These are phyloP conservation scores for Populus tomentosa DNA, from an alignment of 441 rosid species.

Conservation along the genomic window DNA sequence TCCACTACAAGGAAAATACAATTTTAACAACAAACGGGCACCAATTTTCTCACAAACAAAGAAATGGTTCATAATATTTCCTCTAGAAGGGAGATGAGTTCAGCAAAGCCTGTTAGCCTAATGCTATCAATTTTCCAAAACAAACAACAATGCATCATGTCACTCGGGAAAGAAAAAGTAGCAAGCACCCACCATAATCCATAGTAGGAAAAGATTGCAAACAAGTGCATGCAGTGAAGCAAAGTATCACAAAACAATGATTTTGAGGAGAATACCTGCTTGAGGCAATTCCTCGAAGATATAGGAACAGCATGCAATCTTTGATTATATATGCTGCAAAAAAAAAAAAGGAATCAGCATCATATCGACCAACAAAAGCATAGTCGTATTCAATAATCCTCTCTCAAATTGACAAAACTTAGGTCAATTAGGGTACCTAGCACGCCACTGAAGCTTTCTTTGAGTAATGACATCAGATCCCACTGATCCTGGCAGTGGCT, in stretches of 20 bases:
- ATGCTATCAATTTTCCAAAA: not conserved
- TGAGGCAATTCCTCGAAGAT: conserved; percentile 25
- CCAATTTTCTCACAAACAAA: not conserved
- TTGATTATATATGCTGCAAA: conserved; percentile 46
- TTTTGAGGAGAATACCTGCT: conserved; percentile 28
- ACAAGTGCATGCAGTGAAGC: not conserved
- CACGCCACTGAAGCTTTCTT: conserved; percentile 62
- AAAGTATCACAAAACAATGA: not conserved
- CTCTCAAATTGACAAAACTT: not conserved
- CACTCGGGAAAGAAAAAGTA: not conserved
- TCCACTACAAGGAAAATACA: not conserved
- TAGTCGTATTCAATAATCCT: not conserved
- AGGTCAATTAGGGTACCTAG: conserved; percentile 35
- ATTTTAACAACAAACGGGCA: not conserved
- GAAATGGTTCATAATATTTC: not conserved
- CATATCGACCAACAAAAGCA: not conserved
- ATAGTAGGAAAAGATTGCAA: not conserved
- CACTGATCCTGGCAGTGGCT: conserved; percentile 27
- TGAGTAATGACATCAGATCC: conserved; percentile 16
- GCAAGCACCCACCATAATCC: not conserved
- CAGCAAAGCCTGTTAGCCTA: not conserved
- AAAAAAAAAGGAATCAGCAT: not conserved
- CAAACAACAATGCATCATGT: not conserved
- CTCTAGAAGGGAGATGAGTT: not conserved
- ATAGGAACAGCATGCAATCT: conserved; percentile 44